Conservation (phyloP, 1,139 yeast genomes). For the Hansenula lynferdii region DNA sequence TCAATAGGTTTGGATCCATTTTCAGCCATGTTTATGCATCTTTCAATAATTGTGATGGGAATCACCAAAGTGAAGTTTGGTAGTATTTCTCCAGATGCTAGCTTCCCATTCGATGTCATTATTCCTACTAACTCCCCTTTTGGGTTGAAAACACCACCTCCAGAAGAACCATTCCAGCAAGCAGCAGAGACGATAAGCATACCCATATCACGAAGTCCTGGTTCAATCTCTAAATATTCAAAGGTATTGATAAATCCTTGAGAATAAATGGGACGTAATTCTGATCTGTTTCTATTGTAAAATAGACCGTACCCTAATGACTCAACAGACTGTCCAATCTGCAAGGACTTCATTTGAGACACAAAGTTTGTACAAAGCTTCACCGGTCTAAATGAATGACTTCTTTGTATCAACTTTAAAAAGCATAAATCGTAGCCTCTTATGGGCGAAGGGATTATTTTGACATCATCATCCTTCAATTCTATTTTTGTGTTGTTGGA, state of each 20-base stretch:
- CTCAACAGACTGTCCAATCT: constrained; percentile 33
- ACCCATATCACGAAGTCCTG: constrained; percentile 29
- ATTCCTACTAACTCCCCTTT: constrained; percentile 43
- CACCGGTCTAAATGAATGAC: constrained; percentile 8
- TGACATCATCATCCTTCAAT: constrained; percentile 12
- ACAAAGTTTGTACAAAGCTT: constrained; percentile 5
- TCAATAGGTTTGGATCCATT: constrained; percentile 13
- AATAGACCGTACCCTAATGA: constrained; percentile 60
- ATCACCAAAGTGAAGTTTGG: constrained; percentile 41
- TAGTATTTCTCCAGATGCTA: constrained; percentile 35
- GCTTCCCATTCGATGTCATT: constrained; percentile 58
- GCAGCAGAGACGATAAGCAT: constrained; percentile 52
- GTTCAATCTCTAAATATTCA: constrained; percentile 33
- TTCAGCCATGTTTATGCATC: constrained; percentile 12
- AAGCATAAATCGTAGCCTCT: constrained; percentile 35
- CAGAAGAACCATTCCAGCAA: constrained; percentile 78
- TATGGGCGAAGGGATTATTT: constrained; percentile 27
- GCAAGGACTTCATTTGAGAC: constrained; percentile 5
- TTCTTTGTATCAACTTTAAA: constrained; percentile 21
- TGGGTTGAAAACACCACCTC: constrained; percentile 53
- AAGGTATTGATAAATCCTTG: constrained; percentile 22
- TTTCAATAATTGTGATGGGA: constrained; percentile 29
- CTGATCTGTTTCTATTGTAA: constrained; percentile 15
- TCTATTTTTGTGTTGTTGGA: constrained; percentile 5
- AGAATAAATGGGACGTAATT: constrained; percentile 15